Evolutionary conservation across 768 basidiomycete species (phyloP), one percentile per base, ranked within the genome.

Genomic region (Mycena latifolia): DNA sequence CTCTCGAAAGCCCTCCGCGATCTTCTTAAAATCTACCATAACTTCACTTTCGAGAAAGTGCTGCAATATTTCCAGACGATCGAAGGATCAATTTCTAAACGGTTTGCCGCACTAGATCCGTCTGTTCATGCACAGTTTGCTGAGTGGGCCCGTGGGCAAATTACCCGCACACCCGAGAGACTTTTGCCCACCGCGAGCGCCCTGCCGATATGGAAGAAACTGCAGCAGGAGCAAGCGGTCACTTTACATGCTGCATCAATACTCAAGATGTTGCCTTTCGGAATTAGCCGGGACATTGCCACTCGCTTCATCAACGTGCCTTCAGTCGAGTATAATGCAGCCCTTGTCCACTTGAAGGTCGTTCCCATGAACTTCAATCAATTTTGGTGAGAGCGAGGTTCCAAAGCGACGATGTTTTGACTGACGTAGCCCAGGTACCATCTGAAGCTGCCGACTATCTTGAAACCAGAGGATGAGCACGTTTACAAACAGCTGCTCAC

Each of bases 161-260:
- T 75, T 27, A 15, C 24, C 3, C 28, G 55, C 25, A 57, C 70
- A 20, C 53, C 60, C 33, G 57, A 74, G 15, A 28, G 45, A 9
- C 61, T 71, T 24, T 41, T 73, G 46, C 24, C 56, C 14, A 43
- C 71, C 20, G 78, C 77, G 3, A 66, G 52, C 29, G 52, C 46
- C n/a, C 73, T 84, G 48, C 81, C 82, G 17, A 75, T 81, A 22
- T 80, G 79, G 80, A 71, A 67, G 8, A 74, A 72, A 18, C 28
- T 69, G 14, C 66, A 61, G 29, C 18, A 61, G 45, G 68, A 61
- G 24, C 58, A 39, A 41, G 14, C 12, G 17, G 47, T 47, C 0
- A 41, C 39, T 14, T 60, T 70, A 43, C 68, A 58, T 24, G 25
- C 69, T 7, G 73, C 75, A 24, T 41, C 62, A 5, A 51, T 56